Conservation (phyloP, 202 grass and related monocot species). For the Digitaria exilis region DNA sequence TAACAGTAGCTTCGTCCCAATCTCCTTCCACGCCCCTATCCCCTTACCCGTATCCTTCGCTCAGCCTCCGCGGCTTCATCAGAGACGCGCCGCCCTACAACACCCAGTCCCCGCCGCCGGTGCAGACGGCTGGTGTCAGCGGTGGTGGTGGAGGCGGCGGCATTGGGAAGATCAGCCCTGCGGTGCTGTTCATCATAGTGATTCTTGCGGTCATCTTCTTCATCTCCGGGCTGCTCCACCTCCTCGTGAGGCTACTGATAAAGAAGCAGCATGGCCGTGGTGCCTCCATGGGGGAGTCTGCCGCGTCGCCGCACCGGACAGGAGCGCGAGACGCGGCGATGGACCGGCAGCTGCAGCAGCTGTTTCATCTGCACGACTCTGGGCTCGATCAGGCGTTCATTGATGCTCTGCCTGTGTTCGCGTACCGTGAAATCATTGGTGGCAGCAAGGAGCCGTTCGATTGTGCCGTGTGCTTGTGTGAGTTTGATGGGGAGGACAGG, state of each 20-base stretch:
- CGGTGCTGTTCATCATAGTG: conserved; percentile 70
- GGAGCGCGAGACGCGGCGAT: conserved; percentile 18
- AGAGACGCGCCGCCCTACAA: conserved; percentile 43
- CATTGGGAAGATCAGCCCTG: conserved; percentile 63
- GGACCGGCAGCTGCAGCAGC: conserved; percentile 73
- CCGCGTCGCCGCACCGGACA: conserved; percentile 15
- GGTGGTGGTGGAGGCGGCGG: conserved; percentile 11
- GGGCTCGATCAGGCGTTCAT: conserved; percentile 93
- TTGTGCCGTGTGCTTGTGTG: conserved; percentile 91
- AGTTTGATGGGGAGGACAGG: conserved; percentile 75
- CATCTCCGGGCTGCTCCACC: conserved; percentile 72
- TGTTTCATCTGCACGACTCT: conserved; percentile 63
- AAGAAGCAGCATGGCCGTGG: conserved; percentile 58
- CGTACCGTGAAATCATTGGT: conserved; percentile 69
- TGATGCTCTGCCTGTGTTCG: conserved; percentile 88
- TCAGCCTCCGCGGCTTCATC: conserved; percentile 20
- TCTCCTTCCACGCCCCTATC: conserved; percentile 24
- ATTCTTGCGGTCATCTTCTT: conserved; percentile 74
- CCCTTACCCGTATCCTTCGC: conserved; percentile 3
- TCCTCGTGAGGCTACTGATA: conserved; percentile 59
- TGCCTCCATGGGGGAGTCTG: neutral
- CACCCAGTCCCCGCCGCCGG: conserved; percentile 29
- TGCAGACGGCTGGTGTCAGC: conserved; percentile 20
- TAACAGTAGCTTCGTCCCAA: conserved; percentile 26
- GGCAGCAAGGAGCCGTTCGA: conserved; percentile 83